Evolutionary conservation across 768 basidiomycete species (phyloP), one percentile per base, ranked within the genome.

Genomic region (Kwoniella heveanensis): DNA sequence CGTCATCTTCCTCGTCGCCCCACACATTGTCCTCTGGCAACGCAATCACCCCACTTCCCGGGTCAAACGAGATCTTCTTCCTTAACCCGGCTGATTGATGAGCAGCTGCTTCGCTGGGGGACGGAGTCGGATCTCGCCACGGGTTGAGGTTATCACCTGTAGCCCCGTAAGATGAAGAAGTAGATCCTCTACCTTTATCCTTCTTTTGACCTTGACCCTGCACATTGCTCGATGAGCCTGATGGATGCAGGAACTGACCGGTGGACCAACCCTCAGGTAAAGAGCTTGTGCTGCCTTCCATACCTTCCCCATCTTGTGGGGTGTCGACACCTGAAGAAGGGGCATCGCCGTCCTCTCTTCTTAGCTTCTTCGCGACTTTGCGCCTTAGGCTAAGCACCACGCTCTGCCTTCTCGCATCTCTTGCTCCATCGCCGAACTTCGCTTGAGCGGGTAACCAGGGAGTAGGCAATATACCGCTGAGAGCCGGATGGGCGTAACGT

Each of bases 391-490:
- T 74, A 55, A 74, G 46, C 12, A 72, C 71, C 6, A 68, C 72
- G 30, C 67, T 59, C 57, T 65, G 37, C 47, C 68, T 61, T 9
- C 50, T 50, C 1, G 49, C 55, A 25, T 70, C 70, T 29, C 62
- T 57, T 0, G 72, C 72, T 1, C 71, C 71, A 51, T 80, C 71
- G 67, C 91, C 92, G 22, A 88, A 86, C 0, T 87, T 89, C 73
- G 88, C 90, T 82, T 90, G 91, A 55, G 92, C 81, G 1, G 94
- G 94, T 2, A 97, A 85, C 95, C 95, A 98, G 0, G 95, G 94
- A 62, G 89, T 87, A 1, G 95, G 95, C 0, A 98, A 85, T 3
- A 90, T 85, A 1, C 95, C 95, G n/a, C 89, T 91, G 22, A 98
- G 84, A 1, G 92, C 95, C 2, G 95, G 95, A 77, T 97, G 95